These are phyloP conservation scores for Rutidosis leptorrhynchoides DNA, from an alignment of 129 eudicot genomes.

Conservation along the genomic window DNA sequence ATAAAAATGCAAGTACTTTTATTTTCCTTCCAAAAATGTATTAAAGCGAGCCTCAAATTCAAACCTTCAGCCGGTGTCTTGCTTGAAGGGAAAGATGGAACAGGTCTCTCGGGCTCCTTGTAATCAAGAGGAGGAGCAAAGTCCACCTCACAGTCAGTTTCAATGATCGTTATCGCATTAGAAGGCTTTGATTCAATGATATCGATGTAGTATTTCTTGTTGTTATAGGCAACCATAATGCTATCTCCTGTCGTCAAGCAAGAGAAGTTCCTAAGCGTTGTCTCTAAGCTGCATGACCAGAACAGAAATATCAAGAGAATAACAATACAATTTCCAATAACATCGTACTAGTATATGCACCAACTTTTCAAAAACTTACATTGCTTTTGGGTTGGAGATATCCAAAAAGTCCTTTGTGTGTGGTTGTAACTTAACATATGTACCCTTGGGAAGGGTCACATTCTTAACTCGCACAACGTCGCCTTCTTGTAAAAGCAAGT, in stretches of 20 bases:
- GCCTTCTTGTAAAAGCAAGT: conserved; percentile 86
- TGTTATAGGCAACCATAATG: conserved; percentile 92
- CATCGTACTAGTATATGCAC: neutral
- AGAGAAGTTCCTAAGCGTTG: conserved; percentile 91
- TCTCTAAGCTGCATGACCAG: conserved; percentile 75
- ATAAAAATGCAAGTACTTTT: neutral
- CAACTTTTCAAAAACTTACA: conserved; percentile 9
- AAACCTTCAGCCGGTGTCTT: conserved; percentile 66
- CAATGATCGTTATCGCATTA: conserved; percentile 77
- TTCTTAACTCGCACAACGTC: conserved; percentile 72
- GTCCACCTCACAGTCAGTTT: conserved; percentile 98
- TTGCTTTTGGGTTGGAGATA: conserved; percentile 88
- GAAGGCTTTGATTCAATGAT: conserved; percentile 89
- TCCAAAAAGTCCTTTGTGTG: conserved; percentile 91
- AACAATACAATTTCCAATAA: neutral
- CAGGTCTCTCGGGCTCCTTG: conserved; percentile 78
- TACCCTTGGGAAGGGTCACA: conserved; percentile 89
- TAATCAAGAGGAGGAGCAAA: conserved; percentile 97
- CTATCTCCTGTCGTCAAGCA: conserved; percentile 96
- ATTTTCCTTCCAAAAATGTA: neutral
- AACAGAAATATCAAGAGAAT: neutral
- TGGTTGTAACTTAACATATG: conserved; percentile 85
- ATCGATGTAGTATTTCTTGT: conserved; percentile 86
- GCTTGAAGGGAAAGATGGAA: conserved; percentile 35
- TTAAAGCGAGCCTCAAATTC: neutral